Conservation (phyloP, 306 rosid species). For the Cicer arietinum region DNA sequence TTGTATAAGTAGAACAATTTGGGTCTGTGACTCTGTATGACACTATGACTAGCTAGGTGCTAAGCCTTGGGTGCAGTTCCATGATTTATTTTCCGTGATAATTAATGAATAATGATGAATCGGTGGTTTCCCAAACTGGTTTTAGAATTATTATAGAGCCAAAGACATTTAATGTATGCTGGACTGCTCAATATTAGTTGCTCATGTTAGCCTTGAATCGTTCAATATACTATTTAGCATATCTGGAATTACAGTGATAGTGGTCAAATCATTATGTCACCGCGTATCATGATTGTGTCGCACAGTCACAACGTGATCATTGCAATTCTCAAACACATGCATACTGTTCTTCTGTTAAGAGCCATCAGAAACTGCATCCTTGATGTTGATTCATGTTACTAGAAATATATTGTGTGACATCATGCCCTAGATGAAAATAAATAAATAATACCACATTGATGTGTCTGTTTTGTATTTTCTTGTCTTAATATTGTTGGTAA, state of each 20-base stretch:
- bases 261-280: background rate
- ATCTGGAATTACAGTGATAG: background rate
- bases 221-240: background rate
- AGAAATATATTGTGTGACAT: background rate
- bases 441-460: background rate
- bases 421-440: background rate
- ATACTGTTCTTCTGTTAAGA: background rate
- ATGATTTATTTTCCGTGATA: background rate
- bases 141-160: background rate
- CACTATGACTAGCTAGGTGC: background rate
- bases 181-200: slow-evolving; percentile 12
- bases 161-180: background rate
- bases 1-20: background rate
- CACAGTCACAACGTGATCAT: background rate
- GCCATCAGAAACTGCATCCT: slow-evolving; percentile 4
- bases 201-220: background rate
- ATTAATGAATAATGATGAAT: background rate
- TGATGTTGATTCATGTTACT: slow-evolving; percentile 15
- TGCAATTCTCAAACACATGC: background rate
- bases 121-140: background rate
- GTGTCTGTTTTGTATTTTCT: background rate
- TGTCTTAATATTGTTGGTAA: background rate
- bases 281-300: background rate
- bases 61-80: background rate
- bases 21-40: background rate